Conservation (phyloP, 1,284 basidiomycete genomes). For the Ganoderma multipileum region DNA sequence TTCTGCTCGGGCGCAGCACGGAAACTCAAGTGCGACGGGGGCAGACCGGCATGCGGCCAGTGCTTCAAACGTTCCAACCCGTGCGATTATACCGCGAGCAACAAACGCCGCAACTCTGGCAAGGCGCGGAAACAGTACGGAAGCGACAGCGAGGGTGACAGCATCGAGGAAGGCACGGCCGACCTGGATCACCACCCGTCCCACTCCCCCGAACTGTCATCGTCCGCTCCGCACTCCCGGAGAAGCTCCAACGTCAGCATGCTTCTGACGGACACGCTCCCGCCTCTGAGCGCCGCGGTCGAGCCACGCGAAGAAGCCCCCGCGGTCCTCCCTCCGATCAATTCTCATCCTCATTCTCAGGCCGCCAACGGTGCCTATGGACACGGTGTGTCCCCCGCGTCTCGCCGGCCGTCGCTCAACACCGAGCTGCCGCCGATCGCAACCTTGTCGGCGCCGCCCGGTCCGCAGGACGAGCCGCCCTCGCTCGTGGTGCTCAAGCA, state of each 20-base stretch:
- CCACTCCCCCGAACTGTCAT: constrained; percentile 63
- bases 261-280: constrained; percentile 43
- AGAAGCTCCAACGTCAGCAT: constrained; percentile 61
- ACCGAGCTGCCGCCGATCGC: constrained; percentile 75
- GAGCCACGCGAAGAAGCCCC: constrained; percentile 36
- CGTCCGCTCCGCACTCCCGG: constrained; percentile 61
- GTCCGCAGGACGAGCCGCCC: constrained; percentile 27
- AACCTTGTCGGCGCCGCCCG: constrained; percentile 55
- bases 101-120: constrained; percentile 69
- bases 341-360: constrained; percentile 10
- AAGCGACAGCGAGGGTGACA: constrained; percentile 70
- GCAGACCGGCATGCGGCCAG: constrained; percentile 78
- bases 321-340: constrained; percentile 39
- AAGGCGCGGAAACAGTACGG: constrained; percentile 59
- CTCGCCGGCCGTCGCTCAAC: constrained; percentile 30
- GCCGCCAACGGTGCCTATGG: constrained; percentile 16
- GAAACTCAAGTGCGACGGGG: constrained; percentile 85
- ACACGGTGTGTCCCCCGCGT: constrained; percentile 12
- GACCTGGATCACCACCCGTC: constrained; percentile 55
- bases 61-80: constrained; percentile 76
- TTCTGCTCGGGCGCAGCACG: constrained; percentile 56
- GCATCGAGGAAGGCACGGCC: constrained; percentile 51
- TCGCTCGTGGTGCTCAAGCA: constrained; percentile 29
- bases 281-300: constrained; percentile 35
- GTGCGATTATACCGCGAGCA: constrained; percentile 81